Conservation (phyloP, 2,329 filamentous ascomycete species). For the Xylariaceae sp. region DNA sequence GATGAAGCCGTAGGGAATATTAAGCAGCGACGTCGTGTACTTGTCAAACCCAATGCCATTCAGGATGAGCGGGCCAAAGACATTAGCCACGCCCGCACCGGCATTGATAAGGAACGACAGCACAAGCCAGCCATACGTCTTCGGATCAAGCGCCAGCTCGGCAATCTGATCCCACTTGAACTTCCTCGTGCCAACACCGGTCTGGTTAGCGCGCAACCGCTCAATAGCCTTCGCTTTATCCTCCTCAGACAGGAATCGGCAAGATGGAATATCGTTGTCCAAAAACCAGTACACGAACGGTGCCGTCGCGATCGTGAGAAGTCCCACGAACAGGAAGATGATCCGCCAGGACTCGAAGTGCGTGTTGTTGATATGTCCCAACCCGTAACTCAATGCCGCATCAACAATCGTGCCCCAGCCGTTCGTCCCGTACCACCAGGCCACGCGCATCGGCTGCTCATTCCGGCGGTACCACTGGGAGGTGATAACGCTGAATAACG, state of each 20-base stretch:
- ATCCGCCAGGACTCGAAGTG: slow-evolving; percentile 41
- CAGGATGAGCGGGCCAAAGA: slow-evolving; percentile 62
- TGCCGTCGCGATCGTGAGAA: slow-evolving; percentile 55
- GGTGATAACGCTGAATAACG: slow-evolving; percentile 54
- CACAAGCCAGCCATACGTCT: slow-evolving; percentile 56
- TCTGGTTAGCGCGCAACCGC: slow-evolving; percentile 51
- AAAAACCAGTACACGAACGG: slow-evolving; percentile 58
- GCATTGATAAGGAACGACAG: slow-evolving; percentile 61
- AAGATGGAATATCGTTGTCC: slow-evolving; percentile 54
- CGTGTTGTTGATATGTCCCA: slow-evolving; percentile 52
- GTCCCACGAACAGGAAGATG: slow-evolving; percentile 59
- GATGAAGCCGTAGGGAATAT: slow-evolving; percentile 63
- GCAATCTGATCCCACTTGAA: slow-evolving; percentile 49
- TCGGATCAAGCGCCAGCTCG: slow-evolving; percentile 49
- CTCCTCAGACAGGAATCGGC: slow-evolving; percentile 55
- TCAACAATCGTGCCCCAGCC: slow-evolving; percentile 52
- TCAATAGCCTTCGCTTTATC: slow-evolving; percentile 58
- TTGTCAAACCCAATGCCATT: slow-evolving; percentile 57
- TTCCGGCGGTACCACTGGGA: slow-evolving; percentile 59
- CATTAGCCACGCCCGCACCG: slow-evolving; percentile 59
- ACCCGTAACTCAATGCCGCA: slow-evolving; percentile 39
- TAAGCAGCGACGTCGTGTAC: slow-evolving; percentile 55
- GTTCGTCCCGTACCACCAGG: slow-evolving; percentile 59
- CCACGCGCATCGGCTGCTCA: slow-evolving; percentile 55
- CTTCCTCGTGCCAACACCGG: slow-evolving; percentile 48